Percentiles rank a stretch among this genome's conserved stretches.
phyloP scores from a whole-genome alignment of 2,329 filamentous ascomycete genomes.

The Trichoderma breve region DNA sequence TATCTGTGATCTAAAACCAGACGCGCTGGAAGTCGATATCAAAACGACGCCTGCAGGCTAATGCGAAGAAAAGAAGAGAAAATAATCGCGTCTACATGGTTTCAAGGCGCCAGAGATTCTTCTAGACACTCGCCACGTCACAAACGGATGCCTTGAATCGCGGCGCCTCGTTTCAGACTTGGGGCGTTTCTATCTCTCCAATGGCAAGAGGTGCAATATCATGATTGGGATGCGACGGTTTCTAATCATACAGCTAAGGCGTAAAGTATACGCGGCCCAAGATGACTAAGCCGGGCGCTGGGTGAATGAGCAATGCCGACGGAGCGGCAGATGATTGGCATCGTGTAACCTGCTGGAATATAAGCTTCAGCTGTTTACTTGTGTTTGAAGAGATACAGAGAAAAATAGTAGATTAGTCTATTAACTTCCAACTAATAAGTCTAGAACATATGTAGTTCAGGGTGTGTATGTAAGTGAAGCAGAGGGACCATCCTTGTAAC shows the following conservation, averaged over 20 bases:
- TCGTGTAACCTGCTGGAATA: neutral
- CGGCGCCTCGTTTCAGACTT: neutral
- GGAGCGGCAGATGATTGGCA: neutral
- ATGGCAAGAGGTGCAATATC: neutral
- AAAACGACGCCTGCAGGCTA: neutral
- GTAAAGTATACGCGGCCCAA: slow-evolving; percentile 10
- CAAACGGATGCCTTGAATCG: slow-evolving; percentile 10
- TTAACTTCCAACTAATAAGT: neutral
- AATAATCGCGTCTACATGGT: neutral
- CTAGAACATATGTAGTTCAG: neutral
- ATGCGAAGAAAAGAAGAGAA: neutral
- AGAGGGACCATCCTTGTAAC: neutral
- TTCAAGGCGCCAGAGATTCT: neutral
- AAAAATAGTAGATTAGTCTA: neutral
- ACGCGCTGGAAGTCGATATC: neutral
- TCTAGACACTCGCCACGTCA: slow-evolving; percentile 15
- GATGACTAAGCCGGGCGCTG: slow-evolving; percentile 8
- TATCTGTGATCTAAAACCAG: neutral
- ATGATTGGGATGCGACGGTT: neutral
- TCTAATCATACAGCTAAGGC: slow-evolving; percentile 5
- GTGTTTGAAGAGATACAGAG: neutral
- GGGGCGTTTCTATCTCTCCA: neutral
- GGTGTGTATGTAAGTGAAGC: neutral
- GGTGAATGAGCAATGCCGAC: neutral
- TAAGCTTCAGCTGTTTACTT: neutral